Evolutionary conservation across 2,329 filamentous ascomycete genomes (phyloP).

Genomic region (Aschersonia sp.): DNA sequence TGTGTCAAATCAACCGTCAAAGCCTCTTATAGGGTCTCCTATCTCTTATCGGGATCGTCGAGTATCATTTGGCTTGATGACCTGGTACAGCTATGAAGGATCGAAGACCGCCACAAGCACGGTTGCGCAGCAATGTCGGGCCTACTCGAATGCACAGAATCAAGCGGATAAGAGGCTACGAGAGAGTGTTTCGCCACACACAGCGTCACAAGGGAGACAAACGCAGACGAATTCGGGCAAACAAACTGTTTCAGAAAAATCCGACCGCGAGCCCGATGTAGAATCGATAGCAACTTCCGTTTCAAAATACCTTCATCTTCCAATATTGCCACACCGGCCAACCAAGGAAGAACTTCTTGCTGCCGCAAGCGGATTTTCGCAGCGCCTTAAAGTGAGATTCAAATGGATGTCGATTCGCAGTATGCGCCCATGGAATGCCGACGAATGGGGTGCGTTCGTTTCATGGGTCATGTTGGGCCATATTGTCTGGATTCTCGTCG

Average conservation of each 20-base stretch:
- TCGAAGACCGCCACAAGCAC: background rate
- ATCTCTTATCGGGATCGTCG: too few relatives aligned
- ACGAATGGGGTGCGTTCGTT: conserved; percentile 87
- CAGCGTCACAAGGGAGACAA: background rate
- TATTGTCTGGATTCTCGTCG: conserved; percentile 87
- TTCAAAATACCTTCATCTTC: conserved; percentile 45
- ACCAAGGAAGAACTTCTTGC: conserved; percentile 87
- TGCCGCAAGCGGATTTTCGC: conserved; percentile 85
- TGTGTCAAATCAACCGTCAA: too few relatives aligned
- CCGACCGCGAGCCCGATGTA: conserved; percentile 7
- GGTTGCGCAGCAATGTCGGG: background rate
- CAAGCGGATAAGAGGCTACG: background rate
- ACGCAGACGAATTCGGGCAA: background rate
- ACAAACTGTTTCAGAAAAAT: conserved; percentile 2
- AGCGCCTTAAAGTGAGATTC: conserved; percentile 77
- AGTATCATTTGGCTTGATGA: background rate
- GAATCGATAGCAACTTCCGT: conserved; percentile 35
- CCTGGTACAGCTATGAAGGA: background rate
- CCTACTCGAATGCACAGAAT: background rate
- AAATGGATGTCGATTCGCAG: conserved; percentile 97
- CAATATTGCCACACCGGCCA: conserved; percentile 70
- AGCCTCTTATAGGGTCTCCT: too few relatives aligned
- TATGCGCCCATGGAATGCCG: conserved; percentile 82
- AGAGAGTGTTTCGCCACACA: background rate
- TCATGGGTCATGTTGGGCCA: conserved; percentile 94